Base-by-base conservation (phyloP, 441 rosid species). In the Croton laevigatus region DNA sequence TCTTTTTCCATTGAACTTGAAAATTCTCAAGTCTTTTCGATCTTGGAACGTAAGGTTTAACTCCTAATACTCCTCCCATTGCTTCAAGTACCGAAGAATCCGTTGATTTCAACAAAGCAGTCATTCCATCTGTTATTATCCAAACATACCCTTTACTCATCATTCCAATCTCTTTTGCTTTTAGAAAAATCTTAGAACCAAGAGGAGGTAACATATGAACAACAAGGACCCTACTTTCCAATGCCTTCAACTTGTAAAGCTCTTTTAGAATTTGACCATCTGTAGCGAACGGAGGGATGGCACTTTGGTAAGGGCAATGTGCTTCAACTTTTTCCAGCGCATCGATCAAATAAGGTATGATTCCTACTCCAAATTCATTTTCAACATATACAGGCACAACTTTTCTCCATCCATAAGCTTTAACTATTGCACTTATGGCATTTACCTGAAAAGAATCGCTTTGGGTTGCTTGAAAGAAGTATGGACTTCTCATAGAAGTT, bases 321-420 rank as follows among this genome's bases (percentile, higher is more conserved):
- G 73, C 71, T 17, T 82, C 65, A 19, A 83, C 73, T 2, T 72
- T 80, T 66, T 82, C 82, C 61, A 88, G 67, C 3, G 90, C 86
- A 40, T 87, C 88, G 0, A 73, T 77, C 22, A 87, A 76, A 52
- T 45, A 80, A 62, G 90, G 90, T 36, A 88, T 62, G 46, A 88
- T 5, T 11, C 81, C 86, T 34, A 77, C 68, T 6, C 93, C 94
- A 37, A 61, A 87, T 3, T 79, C 85, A 12, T 84, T 80, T 75
- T 82, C 84, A 0, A 76, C 77, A n/a, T 68, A 68, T 2, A 68
- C 44, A 2, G 62, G 23, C 6, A 68, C 63, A 23, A 22, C 53
- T 40, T 83, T 81, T 81, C 75, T 79, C 94, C 93, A 92, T 8
- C 84, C 84, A 5, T 82, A 90, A 23, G 77, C 51, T 65, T 86